Base-by-base conservation (phyloP, 768 basidiomycete genomes). In the Russula sp. region DNA sequence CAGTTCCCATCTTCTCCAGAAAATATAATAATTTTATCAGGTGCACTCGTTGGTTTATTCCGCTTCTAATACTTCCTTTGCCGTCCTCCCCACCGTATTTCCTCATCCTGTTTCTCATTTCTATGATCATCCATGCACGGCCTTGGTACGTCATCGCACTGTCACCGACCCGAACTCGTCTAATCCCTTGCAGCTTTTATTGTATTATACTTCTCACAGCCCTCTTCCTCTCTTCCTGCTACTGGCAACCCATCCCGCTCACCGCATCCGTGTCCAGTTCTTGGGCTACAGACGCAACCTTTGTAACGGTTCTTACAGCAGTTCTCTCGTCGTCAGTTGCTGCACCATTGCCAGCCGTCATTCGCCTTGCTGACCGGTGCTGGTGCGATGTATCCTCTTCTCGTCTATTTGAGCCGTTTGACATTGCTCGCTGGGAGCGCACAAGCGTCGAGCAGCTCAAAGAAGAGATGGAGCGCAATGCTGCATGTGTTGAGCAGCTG, bases 21-120 rank as follows among this genome's bases (percentile, higher is more conserved):
- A 8, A 38, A 4, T 34, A 45, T 45, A 22, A 41, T 6, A 43
- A 43, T 59, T 11, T 14, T 38, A 14, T 49, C 58, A 88, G 90
- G 88, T 92, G 90, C 67, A 92, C 90, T 14, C 81, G 90, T 55
- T 93, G 90, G 90, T 92, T 86, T 71, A 75, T 93, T 36, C 90
- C 90, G 1, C 73, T 93, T 22, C 71, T 93, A 2, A 75, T 93
- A 11, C 73, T 93, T 35, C 90, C 90, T 5, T 75, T 92, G 20
- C 90, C 91, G 2, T 88, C 84, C 1, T 88, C 91, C 2, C 81
- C 88, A 9, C 88, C 91, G 1, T 92, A 82, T 70, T 91, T 93
- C 69, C 77, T 93, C 42, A 66, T 89, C 4, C 75, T 93, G 38
- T 93, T 91, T 70, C 73, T 93, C 20, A 77, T 91, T 47, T 86